Evolutionary conservation across 1,139 yeast species (phyloP).

Genomic region (Lodderomyces beijingensis): DNA sequence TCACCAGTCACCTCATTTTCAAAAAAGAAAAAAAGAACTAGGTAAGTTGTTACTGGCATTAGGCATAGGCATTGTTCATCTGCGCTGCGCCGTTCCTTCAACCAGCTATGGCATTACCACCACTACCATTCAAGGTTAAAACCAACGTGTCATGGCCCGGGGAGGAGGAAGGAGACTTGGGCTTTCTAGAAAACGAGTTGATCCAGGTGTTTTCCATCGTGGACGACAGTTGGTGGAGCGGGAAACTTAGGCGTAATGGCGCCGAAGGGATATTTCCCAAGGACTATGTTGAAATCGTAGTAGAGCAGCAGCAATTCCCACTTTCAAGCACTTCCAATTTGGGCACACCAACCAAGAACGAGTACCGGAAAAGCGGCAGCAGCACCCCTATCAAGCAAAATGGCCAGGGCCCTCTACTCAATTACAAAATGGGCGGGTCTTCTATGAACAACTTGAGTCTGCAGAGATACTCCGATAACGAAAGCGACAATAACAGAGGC

Average conservation of each 20-base stretch:
- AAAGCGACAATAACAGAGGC: constrained; percentile 18
- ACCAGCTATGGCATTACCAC: constrained; percentile 22
- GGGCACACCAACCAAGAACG: constrained; percentile 15
- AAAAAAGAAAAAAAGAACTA: no score
- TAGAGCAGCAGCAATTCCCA: constrained; percentile 15
- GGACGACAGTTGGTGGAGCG: constrained; percentile 93
- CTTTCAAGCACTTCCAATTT: constrained; percentile 15
- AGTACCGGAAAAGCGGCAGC: constrained; percentile 12
- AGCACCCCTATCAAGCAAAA: constrained; percentile 16
- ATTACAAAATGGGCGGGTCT: constrained; percentile 7
- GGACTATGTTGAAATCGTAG: constrained; percentile 70
- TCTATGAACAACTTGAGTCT: constrained; percentile 17
- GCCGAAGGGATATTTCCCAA: constrained; percentile 84
- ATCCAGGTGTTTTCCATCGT: constrained; percentile 78
- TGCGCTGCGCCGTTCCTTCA: no score
- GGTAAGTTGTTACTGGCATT: no score
- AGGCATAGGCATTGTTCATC: no score
- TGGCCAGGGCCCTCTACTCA: constrained; percentile 3
- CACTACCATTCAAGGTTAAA: constrained; percentile 67
- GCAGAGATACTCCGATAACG: constrained; percentile 19
- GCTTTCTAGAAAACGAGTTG: constrained; percentile 88
- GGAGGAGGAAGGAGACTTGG: constrained; percentile 81
- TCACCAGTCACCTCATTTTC: no score
- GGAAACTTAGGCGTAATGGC: constrained; percentile 72
- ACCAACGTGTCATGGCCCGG: constrained; percentile 91